phyloP scores from a whole-genome alignment of 2,329 filamentous ascomycete genomes.

The Dactylellina parvicollis region DNA sequence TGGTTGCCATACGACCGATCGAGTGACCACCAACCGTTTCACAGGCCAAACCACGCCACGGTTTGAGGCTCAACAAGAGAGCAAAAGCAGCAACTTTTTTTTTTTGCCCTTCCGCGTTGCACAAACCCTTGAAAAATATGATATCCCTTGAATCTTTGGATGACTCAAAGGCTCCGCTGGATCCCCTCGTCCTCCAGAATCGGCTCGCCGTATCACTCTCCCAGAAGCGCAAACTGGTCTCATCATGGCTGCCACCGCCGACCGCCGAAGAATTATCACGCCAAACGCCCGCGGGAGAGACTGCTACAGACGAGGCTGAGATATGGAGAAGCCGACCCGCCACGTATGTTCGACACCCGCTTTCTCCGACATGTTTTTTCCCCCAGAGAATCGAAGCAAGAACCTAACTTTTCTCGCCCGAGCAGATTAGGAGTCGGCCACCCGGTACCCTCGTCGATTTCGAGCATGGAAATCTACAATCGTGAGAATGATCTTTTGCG shows the following conservation, averaged over 20 bases:
- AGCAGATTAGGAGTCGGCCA: constrained; percentile 65
- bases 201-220: constrained; percentile 67
- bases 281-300: constrained; percentile 63
- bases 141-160: neutral
- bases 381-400: neutral
- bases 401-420: neutral
- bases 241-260: constrained; percentile 68
- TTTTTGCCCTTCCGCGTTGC: no score
- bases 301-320: constrained; percentile 67
- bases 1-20: no score
- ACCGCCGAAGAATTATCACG: constrained; percentile 57
- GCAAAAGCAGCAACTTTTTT: no score
- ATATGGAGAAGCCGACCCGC: constrained; percentile 67
- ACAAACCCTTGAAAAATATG: constrained; percentile 17
- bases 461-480: constrained; percentile 61
- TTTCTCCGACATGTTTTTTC: constrained; percentile 6
- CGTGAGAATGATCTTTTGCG: constrained; percentile 63
- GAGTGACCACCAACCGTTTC: no score
- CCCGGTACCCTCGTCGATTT: constrained; percentile 62
- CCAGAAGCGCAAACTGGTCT: constrained; percentile 67
- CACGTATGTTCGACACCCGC: constrained; percentile 63
- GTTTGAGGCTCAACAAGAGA: no score
- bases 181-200: constrained; percentile 65
- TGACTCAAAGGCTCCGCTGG: neutral
- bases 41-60: no score